These are phyloP conservation scores for Gryganskiella cystojenkinii DNA, from an alignment of 192 early-diverging fungal species.

Conservation along the genomic window DNA sequence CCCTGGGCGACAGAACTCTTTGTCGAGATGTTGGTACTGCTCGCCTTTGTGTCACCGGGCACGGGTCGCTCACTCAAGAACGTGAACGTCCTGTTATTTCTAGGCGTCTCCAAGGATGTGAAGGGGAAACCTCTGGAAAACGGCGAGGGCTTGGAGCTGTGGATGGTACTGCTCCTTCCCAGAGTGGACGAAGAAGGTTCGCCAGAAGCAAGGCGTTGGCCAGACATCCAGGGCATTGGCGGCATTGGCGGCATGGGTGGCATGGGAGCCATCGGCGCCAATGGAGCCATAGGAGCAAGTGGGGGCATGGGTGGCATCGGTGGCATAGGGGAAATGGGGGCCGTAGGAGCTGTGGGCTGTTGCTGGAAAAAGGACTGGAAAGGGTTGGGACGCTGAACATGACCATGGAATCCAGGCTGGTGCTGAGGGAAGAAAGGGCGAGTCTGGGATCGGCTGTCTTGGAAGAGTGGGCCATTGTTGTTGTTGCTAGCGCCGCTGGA, in stretches of 20 bases:
- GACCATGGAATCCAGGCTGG: neutral
- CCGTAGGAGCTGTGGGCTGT: no score
- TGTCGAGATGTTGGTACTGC: neutral
- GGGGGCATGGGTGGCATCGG: conserved; percentile 36
- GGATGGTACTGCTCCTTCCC: conserved; percentile 26
- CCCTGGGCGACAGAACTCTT: neutral
- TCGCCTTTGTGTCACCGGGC: conserved; percentile 22
- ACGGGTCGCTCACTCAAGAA: conserved; percentile 23
- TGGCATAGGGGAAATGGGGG: conserved; percentile 5
- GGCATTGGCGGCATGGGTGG: conserved; percentile 32
- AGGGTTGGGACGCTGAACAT: conserved; percentile 3
- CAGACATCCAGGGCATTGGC: neutral
- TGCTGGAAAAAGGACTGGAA: no score
- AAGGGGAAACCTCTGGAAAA: conserved; percentile 35
- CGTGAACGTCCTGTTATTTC: neutral
- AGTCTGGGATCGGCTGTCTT: no score
- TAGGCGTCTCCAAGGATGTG: neutral
- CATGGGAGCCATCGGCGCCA: conserved; percentile 12
- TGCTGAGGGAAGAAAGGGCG: conserved; percentile 12
- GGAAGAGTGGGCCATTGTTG: no score
- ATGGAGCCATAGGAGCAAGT: conserved; percentile 8
- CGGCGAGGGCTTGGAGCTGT: conserved; percentile 30
- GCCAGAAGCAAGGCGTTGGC: neutral
- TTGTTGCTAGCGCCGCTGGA: neutral
- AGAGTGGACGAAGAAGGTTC: neutral